Base-by-base conservation (phyloP, 495 filamentous ascomycete genomes). In the Aspergillus taichungensis region DNA sequence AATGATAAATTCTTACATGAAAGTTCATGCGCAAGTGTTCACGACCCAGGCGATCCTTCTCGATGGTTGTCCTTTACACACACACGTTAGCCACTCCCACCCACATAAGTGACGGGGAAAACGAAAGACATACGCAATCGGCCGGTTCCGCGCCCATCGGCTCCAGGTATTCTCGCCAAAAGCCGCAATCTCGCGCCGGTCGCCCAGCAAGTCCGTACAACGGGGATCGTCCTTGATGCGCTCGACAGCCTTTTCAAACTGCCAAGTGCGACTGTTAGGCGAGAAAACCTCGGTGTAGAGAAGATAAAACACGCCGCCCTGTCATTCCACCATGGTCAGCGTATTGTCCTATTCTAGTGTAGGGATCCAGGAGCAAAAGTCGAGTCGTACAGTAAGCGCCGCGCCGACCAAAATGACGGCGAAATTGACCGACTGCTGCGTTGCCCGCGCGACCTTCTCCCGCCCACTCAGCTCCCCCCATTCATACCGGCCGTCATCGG, bases 21-120 rank as follows among this genome's bases (percentile, higher is more conserved):
- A 98, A 98, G 41, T 86, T 83, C 75, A 98, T 87, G 37, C 74
- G 70, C 49, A 96, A 53, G 66, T 96, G 88, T 52, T 96, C 85
- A 36, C 76, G 80, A 3, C 90, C 92, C 47, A 75, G 65, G 5
- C 69, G 62, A 59, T 96, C 91, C 47, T 76, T 89, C 46, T 76
- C 76, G 1, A 73, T 56, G 0, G 69, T 80, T 6, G 83, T 83
- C 32, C 84, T 87, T 35, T 28, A 31, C 18, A 30, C 12, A 33
- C 28, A 28, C 40, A 37, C 32, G 30, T 37, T 14, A n/a, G 12
- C 12, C 30, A 34, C 14, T 28, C 8, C 3, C 8, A 28, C 36
- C 14, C 18, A 24, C 13, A 8, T 6, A 14, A 42, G 14, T 7
- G n/a, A n/a, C 11, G 45, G 24, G 12, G 36, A 33, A n/a, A 6